A percentile compares a stretch with the other conserved stretches of the same genome.
phyloP scores from a whole-genome alignment of 225 moss, liverwort and hornwort genomes.

The Ulota crispa region DNA sequence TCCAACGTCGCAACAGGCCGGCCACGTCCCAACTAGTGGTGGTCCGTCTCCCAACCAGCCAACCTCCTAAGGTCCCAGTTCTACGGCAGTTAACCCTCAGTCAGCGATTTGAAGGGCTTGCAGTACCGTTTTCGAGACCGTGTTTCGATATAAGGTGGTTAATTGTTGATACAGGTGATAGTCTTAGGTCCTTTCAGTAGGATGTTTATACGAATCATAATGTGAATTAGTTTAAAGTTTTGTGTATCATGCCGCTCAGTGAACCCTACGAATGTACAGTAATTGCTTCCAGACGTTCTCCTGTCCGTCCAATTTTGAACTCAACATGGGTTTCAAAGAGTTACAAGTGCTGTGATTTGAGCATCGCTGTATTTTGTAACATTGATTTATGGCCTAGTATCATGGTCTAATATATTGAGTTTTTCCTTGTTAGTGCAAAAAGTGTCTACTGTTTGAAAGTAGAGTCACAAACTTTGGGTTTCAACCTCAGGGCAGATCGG shows the following conservation, averaged over 20 bases:
- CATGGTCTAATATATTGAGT: background rate
- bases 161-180: slow-evolving; percentile 30
- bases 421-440: background rate
- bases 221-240: slow-evolving; percentile 7
- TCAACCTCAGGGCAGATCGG: background rate
- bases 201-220: background rate
- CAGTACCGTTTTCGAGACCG: background rate
- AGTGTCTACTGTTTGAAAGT: background rate
- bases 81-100: background rate
- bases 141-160: slow-evolving; percentile 6
- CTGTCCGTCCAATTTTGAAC: slow-evolving; percentile 24
- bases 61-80: background rate
- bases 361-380: background rate
- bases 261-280: background rate
- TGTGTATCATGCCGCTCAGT: background rate
- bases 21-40: slow-evolving; percentile 26
- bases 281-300: slow-evolving; percentile 3
- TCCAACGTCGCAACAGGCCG: background rate
- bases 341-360: background rate
- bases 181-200: background rate
- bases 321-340: slow-evolving; percentile 9
- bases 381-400: background rate
- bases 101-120: slow-evolving; percentile 3
- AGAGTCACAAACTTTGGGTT: no score
- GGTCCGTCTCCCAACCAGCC: slow-evolving; percentile 37